Base-by-base conservation (phyloP, 1,284 basidiomycete species). In the Moesziomyces sp. region DNA sequence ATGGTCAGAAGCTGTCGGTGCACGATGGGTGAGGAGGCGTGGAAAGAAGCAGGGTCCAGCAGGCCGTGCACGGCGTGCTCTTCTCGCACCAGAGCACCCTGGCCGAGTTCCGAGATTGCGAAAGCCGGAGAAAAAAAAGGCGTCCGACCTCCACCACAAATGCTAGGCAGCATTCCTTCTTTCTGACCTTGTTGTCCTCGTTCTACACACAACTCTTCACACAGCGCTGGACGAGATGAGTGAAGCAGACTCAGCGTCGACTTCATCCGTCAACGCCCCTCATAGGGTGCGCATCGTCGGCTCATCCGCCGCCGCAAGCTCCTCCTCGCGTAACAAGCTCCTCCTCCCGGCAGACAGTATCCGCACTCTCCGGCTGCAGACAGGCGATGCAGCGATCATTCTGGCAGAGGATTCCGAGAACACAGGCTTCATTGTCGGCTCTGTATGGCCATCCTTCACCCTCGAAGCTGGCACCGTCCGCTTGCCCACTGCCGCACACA, bases 381-480 rank as follows among this genome's bases (percentile, higher is more conserved):
- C 71, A 2, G 71, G 71, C 13, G 71, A 74, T 52, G 61, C 56
- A 10, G 58, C 68, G 11, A 40, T 63, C 9, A 19, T 69, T 14
- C 24, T 30, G 13, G 23, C 60, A 7, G 53, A 52, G 10, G 40
- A 19, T 0, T 14, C 40, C 0, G 21, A 38, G 1, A 40, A 40
- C 13, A 24, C 5, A 0, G 3, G 5, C 18, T 64, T 65, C 24
- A 18, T 49, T 10, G 52, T 69, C 0, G 71, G 71, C 21, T 55
- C 65, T 5, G 52, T 74, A 5, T 74, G 71, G 71, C 71, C 71
- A 0, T 74, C 71, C 0, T 65, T 74, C 21, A 55, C 65, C 13
- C 28, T 74, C 18, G 65, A 65, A 19, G 43, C 57, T 10, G 71
- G 55, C 1, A 61, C 65, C 5, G 43, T 62, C 10, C 65, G 65